Evolutionary conservation across 805 yeast species (phyloP).

Genomic region (Kodamaea fukazawae): DNA sequence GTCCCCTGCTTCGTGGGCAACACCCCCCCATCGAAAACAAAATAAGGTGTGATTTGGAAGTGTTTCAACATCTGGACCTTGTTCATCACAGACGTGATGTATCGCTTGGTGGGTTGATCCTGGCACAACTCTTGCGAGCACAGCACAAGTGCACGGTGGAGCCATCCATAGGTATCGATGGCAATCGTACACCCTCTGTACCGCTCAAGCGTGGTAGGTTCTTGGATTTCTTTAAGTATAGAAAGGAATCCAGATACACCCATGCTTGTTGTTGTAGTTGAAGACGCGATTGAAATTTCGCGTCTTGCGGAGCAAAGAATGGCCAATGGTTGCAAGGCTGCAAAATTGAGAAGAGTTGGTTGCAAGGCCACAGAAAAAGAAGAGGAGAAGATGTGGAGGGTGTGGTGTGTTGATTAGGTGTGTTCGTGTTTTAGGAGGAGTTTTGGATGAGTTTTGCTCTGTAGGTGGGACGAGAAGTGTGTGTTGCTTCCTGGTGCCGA

Average conservation of each 20-base stretch:
- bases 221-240: conserved; percentile 72
- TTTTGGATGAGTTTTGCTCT: too few relatives aligned
- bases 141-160: conserved; percentile 78
- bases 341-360: too few relatives aligned
- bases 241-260: conserved; percentile 83
- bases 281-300: neutral
- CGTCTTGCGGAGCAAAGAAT: too few relatives aligned
- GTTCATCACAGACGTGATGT: conserved; percentile 65
- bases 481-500: too few relatives aligned
- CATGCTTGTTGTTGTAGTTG: conserved; percentile 39
- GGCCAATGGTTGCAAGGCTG: too few relatives aligned
- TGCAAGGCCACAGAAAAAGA: too few relatives aligned
- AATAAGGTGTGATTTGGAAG: conserved; percentile 73
- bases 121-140: conserved; percentile 82
- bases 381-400: too few relatives aligned
- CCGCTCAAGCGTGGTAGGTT: conserved; percentile 51
- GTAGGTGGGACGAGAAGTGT: too few relatives aligned
- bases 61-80: conserved; percentile 62
- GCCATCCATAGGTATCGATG: conserved; percentile 96
- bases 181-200: conserved; percentile 78
- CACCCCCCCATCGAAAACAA: conserved; percentile 92
- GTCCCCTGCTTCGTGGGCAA: conserved; percentile 77
- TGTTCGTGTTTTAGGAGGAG: too few relatives aligned
- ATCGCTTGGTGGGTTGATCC: conserved; percentile 67
- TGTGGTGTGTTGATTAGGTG: too few relatives aligned